A percentile compares a stretch with the other conserved stretches of the same genome.
These are phyloP conservation scores for Inga oerstediana DNA, from an alignment of 306 rosid genomes.

Conservation along the genomic window DNA sequence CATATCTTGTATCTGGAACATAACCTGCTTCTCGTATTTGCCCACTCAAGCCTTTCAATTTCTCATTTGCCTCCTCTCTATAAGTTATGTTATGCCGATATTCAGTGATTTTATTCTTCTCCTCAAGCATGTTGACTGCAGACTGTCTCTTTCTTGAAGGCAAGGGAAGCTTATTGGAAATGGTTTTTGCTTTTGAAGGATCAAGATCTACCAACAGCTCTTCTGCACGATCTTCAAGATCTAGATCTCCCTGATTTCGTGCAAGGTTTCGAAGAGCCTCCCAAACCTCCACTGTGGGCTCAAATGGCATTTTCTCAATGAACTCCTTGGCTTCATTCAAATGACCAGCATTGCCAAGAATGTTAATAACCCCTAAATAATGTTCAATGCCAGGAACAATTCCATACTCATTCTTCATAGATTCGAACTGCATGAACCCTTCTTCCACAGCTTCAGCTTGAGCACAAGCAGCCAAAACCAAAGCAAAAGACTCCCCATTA, in stretches of 20 bases:
- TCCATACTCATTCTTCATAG: constrained; percentile 55
- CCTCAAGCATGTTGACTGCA: constrained; percentile 81
- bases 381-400: constrained; percentile 59
- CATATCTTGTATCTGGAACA: constrained; percentile 94
- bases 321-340: constrained; percentile 77
- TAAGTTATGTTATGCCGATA: constrained; percentile 49
- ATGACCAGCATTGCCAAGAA: constrained; percentile 70
- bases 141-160: constrained; percentile 60
- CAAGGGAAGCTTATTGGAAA: constrained; percentile 40
- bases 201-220: constrained; percentile 55
- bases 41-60: constrained; percentile 69
- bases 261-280: constrained; percentile 57
- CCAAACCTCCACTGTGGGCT: constrained; percentile 53
- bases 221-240: constrained; percentile 68
- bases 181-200: constrained; percentile 51
- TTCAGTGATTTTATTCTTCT: constrained; percentile 60
- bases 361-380: constrained; percentile 55
- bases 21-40: constrained; percentile 91
- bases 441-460: constrained; percentile 61
- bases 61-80: constrained; percentile 56
- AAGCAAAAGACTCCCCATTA: constrained; percentile 49
- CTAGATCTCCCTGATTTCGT: constrained; percentile 69
- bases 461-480: constrained; percentile 71
- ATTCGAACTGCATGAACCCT: constrained; percentile 53
- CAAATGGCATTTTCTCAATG: constrained; percentile 58